Conservation (phyloP, 768 basidiomycete species). For the Clitopilus hobsonii region DNA sequence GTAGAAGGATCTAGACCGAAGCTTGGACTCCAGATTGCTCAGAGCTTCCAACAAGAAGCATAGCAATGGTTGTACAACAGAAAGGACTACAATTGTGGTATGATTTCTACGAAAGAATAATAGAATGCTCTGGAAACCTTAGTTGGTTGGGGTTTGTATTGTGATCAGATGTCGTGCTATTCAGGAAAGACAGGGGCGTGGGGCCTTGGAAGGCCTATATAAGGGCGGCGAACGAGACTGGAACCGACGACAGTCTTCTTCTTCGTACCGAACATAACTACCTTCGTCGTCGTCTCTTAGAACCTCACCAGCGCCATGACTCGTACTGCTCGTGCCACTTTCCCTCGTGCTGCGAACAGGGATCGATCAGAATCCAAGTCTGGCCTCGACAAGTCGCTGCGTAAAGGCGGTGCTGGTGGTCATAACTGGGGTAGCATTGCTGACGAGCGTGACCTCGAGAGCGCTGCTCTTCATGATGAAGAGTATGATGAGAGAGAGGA, state of each 20-base stretch:
- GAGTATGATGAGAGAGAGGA: slow-evolving; percentile 36
- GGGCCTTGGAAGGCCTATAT: background rate
- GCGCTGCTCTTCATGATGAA: slow-evolving; percentile 55
- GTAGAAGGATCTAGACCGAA: background rate
- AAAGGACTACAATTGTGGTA: background rate
- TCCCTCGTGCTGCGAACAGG: slow-evolving; percentile 65
- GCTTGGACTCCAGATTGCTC: background rate
- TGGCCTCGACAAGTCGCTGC: slow-evolving; percentile 65
- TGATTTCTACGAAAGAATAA: background rate
- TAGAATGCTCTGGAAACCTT: slow-evolving; percentile 3
- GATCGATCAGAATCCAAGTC: slow-evolving; percentile 79
- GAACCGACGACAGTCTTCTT: background rate
- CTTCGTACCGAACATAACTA: background rate
- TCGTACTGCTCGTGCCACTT: slow-evolving; percentile 70
- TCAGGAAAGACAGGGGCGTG: slow-evolving; percentile 1
- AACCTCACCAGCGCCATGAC: slow-evolving; percentile 49
- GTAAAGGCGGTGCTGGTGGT: slow-evolving; percentile 75
- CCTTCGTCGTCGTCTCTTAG: slow-evolving; percentile 1
- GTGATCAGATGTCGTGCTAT: background rate
- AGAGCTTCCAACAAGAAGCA: background rate
- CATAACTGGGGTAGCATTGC: slow-evolving; percentile 83
- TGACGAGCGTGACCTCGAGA: slow-evolving; percentile 60
- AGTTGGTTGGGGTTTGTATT: background rate
- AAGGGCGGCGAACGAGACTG: background rate
- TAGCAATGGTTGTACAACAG: background rate